Conservation (phyloP, 2,329 filamentous ascomycete species). For the Macrophomina pseudophaseolina region DNA sequence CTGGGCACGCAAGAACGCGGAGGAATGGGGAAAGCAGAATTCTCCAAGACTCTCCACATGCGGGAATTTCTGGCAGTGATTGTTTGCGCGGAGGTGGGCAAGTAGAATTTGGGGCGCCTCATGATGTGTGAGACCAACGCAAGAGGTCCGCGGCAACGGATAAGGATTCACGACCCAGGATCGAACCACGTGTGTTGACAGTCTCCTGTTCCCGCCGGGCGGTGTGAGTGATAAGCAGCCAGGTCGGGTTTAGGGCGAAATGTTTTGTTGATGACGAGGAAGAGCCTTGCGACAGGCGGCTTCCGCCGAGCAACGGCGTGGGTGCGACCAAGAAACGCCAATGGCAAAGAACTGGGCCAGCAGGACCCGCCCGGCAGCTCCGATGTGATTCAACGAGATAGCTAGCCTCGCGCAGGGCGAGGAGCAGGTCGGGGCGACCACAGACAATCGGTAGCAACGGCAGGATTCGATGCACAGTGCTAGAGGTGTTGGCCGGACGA, state of each 20-base stretch:
- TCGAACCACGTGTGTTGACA: constrained; percentile 20
- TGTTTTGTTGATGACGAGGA: constrained; percentile 11
- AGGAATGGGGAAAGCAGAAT: neutral
- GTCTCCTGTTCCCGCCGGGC: constrained; percentile 19
- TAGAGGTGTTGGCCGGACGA: neutral
- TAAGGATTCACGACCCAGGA: constrained; percentile 15
- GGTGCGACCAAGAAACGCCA: constrained; percentile 7
- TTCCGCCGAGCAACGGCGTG: constrained; percentile 10
- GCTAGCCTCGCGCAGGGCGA: constrained; percentile 14
- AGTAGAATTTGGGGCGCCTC: neutral
- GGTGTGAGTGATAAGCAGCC: neutral
- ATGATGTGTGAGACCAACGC: constrained; percentile 5
- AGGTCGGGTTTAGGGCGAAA: neutral
- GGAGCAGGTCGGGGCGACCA: constrained; percentile 1
- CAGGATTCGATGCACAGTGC: neutral
- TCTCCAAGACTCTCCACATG: constrained; percentile 21
- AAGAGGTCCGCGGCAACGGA: constrained; percentile 7
- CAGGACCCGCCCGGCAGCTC: constrained; percentile 6
- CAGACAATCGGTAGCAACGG: neutral
- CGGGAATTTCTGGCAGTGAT: constrained; percentile 12
- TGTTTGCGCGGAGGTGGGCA: neutral
- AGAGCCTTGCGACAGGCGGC: constrained; percentile 20
- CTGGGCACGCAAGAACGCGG: constrained; percentile 4
- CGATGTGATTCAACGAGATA: constrained; percentile 3
- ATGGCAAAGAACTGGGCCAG: constrained; percentile 1